Conservation (phyloP, 495 filamentous ascomycete species). For the Cercophora samala region DNA sequence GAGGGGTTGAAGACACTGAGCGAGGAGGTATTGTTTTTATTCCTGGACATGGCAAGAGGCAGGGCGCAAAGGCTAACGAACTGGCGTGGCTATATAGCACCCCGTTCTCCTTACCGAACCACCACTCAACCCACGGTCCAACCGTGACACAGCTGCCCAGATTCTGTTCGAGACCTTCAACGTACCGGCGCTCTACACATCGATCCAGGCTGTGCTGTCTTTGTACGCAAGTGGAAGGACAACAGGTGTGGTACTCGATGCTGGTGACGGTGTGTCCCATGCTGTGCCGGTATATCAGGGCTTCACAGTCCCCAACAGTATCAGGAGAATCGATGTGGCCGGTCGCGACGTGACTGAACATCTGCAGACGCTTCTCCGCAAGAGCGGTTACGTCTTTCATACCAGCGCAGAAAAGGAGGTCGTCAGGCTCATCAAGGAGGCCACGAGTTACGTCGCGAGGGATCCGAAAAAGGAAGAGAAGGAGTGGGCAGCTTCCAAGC, state of each 20-base stretch:
- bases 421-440: conserved; percentile 95
- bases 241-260: conserved; percentile 92
- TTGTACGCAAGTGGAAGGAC: conserved; percentile 95
- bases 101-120: conserved; percentile 96
- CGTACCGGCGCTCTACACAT: conserved; percentile 91
- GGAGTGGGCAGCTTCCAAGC: conserved; percentile 74
- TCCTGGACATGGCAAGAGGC: background rate
- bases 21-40: conserved; percentile 67
- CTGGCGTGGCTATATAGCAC: conserved; percentile 53
- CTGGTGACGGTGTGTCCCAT: conserved; percentile 95
- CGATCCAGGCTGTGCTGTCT: conserved; percentile 94
- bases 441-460: conserved; percentile 82
- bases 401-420: conserved; percentile 98
- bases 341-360: conserved; percentile 98
- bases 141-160: conserved; percentile 94
- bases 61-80: background rate
- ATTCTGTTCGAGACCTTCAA: conserved; percentile 99
- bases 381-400: conserved; percentile 91
- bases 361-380: conserved; percentile 84
- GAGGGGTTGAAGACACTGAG: conserved; percentile 85
- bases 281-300: conserved; percentile 97
- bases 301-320: conserved; percentile 93
- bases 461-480: conserved; percentile 95
- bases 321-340: conserved; percentile 92
- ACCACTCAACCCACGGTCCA: conserved; percentile 90